Base-by-base conservation (phyloP, 768 basidiomycete species). In the Tricholoma flavovirens region DNA sequence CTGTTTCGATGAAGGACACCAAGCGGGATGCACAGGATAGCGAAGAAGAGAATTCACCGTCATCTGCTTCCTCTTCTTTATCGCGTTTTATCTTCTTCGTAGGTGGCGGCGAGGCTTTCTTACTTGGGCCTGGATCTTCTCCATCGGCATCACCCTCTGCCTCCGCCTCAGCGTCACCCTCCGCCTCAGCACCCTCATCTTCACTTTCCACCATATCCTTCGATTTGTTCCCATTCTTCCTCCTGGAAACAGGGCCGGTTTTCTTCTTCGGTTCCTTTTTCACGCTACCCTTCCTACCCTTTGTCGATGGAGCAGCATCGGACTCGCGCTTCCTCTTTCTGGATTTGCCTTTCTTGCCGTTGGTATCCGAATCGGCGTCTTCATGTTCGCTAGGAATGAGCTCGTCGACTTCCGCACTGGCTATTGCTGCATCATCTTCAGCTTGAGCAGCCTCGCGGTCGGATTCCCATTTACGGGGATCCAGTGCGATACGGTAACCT, bases 401-500 rank as follows among this genome's bases (percentile, higher is more conserved):
- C 22, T 77, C 75, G 1, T 68, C 72, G 2, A 66, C 72, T 14
- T 56, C 60, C 17, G 62, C 68, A 4, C 60, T 62, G 2, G 50
- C 59, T 0, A 59, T 57, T 4, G 56, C 62, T 0, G 53, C 63
- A 1, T 57, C 52, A 0, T 45, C 59, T 2, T 29, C 56, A 1
- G 55, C 60, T 15, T 70, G 1, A 59, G 67, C 45, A 53, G 62
- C 52, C 38, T 64, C 65, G 15, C 61, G 67, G 49, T 73, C 61
- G 14, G 67, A 68, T 54, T 78, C 75, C 87, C 87, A 90, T 19
- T 75, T 73, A 0, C 64, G 67, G 2, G 88, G 88, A 68, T 90
- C 81, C 38, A 80, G 71, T 0, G 81, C 81, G 64, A 90, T 84
- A 60, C 81, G 79, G 69, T 93, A 95, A 12, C 87, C 93, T 53